These are phyloP conservation scores for Rosa hybrid DNA, from an alignment of 331 rosid species.

Conservation along the genomic window DNA sequence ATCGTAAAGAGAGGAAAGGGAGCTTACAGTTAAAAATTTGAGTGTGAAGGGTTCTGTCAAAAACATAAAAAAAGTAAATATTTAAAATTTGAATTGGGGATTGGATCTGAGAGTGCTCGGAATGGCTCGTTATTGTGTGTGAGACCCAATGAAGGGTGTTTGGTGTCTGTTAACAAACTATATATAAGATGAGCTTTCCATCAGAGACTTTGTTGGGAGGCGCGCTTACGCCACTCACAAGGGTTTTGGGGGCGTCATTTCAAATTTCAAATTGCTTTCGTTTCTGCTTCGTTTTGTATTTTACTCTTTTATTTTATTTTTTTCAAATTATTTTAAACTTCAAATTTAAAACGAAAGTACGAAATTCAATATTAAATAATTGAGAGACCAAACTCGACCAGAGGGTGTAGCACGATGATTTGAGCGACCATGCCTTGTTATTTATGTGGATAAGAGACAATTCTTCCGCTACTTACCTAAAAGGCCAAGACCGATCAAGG, in stretches of 20 bases:
- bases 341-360: background rate
- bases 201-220: background rate
- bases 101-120: background rate
- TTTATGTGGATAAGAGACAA: too few relatives aligned
- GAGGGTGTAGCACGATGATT: too few relatives aligned
- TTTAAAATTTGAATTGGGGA: background rate
- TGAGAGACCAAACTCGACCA: too few relatives aligned
- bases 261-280: constrained; percentile 5
- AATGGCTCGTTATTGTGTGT: too few relatives aligned
- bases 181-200: background rate
- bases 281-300: background rate
- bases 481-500: too few relatives aligned
- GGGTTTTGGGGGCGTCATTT: constrained; percentile 1
- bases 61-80: background rate
- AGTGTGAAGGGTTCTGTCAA: background rate
- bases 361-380: too few relatives aligned
- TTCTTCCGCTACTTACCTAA: too few relatives aligned
- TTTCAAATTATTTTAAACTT: background rate
- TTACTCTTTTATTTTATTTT: background rate
- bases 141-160: background rate
- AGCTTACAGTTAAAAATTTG: background rate
- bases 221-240: background rate
- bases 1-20: background rate
- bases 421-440: too few relatives aligned
- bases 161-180: background rate